Base-by-base conservation (phyloP, 2,329 filamentous ascomycete species). In the Taxawa tesnikishii region DNA sequence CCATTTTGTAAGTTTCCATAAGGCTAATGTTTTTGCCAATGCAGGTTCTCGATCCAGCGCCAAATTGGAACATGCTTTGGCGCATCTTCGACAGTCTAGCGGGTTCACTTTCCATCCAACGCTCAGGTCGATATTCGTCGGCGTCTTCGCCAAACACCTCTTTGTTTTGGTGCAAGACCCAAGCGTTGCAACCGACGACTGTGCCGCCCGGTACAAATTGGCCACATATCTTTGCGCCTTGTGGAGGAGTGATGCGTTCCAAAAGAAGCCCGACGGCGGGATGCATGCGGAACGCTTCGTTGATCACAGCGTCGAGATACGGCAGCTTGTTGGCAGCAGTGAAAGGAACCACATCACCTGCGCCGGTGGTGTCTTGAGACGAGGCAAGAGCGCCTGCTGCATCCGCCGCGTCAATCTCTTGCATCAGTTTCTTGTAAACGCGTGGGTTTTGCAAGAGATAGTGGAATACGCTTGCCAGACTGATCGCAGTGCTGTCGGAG, bases 131-230 rank as follows among this genome's bases (percentile, higher is more conserved):
- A 38, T 58, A 68, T 1, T 48, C 42, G 9, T 59, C 53, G 0
- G 57, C 51, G 31, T 63, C 53, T 1, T 44, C 19, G 0, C 38
- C 53, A 32, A 60, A 68, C 4, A 67, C 47, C 0, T 43, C 38
- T 5, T 43, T 43, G 27, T 65, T 51, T 13, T 51, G 48, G 15
- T 66, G 59, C 1, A 64, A 36, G 1, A 62, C 57, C 51, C 59
- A 62, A 0, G 60, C 45, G 30, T 62, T 65, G 23, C 63, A 51
- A 5, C 60, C 62, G 7, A 65, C 50, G 5, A 55, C 45, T 1
- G 57, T 62, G 8, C 58, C 60, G 3, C 42, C 46, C 0, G 56
- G 56, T 19, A 62, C 41, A 23, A 49, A 42, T 5, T 43, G 41
- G 11, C 51, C 51, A 9, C 44, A 44, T 11, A 60, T 40, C 2